Evolutionary conservation across 192 early-diverging fungal genomes (phyloP), one percentile per base, ranked within the genome.

Genomic region (Linnemannia exigua): DNA sequence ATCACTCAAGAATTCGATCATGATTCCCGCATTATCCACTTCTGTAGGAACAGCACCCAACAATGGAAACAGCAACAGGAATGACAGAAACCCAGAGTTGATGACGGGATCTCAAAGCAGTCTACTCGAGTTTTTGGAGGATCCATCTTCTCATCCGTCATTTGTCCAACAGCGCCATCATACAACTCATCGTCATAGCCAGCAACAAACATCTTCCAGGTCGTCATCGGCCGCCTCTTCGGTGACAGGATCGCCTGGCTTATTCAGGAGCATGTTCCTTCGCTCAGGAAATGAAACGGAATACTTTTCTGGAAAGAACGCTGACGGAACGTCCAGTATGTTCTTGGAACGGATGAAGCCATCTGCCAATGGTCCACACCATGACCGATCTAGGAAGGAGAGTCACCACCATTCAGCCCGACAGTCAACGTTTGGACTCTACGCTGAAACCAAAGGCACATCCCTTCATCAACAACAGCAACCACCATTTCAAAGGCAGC

Each of bases 1-100:
- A 5, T 80, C 78, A 17, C 84, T 86, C 70, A 86, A 77, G 50
- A 86, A 80, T 70, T 86, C 84, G 25, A 86, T 86, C 75, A 86
- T 86, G 84, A 86, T 86, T 20, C 84, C 84, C 6, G 78, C 84
- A 5, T 77, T 63, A 7, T 47, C 33, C 1, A 16, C n/a, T 33
- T 63, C 58, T 31, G 25, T 25, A 31, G 58, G 25, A 25, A 63
- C 58, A 63, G 25, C 58, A 4, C 1, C 58, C 0, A 31, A 63
- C 31, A 63, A 63, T 63, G 28, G n/a, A 1, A 46, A 52, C 20
- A 77, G 33, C 14, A 44, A 61, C 51, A 63, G 58, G 3, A 25
- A 12, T 14, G 58, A 77, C 3, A 67, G 41, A 35, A 66, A 11
- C n/a, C 61, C 74, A 16, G 58, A 38, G 15, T 68, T 51, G 7